Evolutionary conservation across 805 yeast species (phyloP), one percentile per base, ranked within the genome.

Genomic region (Candida vartiovaarae): DNA sequence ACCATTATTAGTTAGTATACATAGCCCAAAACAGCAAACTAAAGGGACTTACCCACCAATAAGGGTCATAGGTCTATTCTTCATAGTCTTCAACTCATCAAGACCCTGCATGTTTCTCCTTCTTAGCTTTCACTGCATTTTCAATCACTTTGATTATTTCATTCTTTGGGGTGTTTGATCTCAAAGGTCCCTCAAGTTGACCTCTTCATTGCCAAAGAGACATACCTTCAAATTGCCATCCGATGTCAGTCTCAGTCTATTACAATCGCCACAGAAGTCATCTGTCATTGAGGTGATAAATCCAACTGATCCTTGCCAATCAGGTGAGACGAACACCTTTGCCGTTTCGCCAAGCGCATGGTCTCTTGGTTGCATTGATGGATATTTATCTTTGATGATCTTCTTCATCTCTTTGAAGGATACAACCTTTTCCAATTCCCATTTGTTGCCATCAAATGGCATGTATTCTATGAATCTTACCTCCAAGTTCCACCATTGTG

Each of bases 151-250:
- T 30, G 41, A 72, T 50, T 1, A 75, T 50, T 37, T 67, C 65
- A 6, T 55, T 59, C 26, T 71, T 71, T 6, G 57, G 34, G 7
- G 54, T 54, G 5, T 68, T 71, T 8, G 45, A 32, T 39, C 79
- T 59, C 11, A 75, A 44, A 71, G 40, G 45, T 74, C 76, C 40
- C 75, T 61, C 34, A 75, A 51, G 6, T 73, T 68, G 9, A 72
- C 70, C 47, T 75, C 80, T 26, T 67, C 70, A 47, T 74, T 72
- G 10, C 75, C 80, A 56, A 75, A 75, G 8, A 75, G 53, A 50
- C 80, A 75, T 31, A 74, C 80, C 55, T 75, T 75, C 43, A 75
- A 58, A 47, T 74, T 75, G 0, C 80, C 80, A 54, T 75, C 80
- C 23, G 70, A 62, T 2, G 81, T 75, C 24, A 75, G 60, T 32